phyloP scores from a whole-genome alignment of 257 asterid genomes.

The Gentiana macrophylla region DNA sequence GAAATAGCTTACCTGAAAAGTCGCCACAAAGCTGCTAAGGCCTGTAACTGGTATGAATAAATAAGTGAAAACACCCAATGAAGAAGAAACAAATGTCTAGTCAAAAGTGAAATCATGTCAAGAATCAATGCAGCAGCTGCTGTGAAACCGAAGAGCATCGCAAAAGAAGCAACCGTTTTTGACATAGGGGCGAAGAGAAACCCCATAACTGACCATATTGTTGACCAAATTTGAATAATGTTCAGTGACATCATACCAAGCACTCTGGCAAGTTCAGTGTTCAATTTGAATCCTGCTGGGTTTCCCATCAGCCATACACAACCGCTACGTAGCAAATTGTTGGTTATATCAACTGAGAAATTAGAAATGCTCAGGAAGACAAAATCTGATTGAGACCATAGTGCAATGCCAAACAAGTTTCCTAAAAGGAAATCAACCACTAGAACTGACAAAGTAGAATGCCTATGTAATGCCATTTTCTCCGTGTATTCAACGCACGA shows the following conservation, averaged over 20 bases:
- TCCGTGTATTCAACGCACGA: conserved; percentile 77
- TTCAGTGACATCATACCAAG: conserved; percentile 85
- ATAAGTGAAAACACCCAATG: conserved; percentile 61
- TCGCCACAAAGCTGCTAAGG: conserved; percentile 89
- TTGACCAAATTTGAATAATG: conserved; percentile 88
- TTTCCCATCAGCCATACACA: conserved; percentile 99
- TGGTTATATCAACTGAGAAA: conserved; percentile 52
- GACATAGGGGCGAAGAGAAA: conserved; percentile 40
- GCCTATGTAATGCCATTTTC: conserved; percentile 54
- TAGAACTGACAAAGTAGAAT: conserved; percentile 69
- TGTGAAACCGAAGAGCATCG: conserved; percentile 71
- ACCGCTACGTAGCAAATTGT: conserved; percentile 70
- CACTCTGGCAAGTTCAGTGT: conserved; percentile 89
- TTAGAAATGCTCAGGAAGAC: conserved; percentile 39
- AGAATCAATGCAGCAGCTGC: conserved; percentile 58
- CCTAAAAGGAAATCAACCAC: conserved; percentile 73
- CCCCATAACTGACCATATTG: conserved; percentile 62
- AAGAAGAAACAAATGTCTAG: conserved; percentile 63
- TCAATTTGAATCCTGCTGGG: conserved; percentile 98
- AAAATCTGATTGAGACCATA: conserved; percentile 54
- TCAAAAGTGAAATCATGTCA: conserved; percentile 60
- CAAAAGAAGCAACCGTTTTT: conserved; percentile 59
- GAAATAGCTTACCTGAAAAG: conserved; percentile 60
- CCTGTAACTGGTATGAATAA: conserved; percentile 75
- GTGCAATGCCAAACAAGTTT: conserved; percentile 48